Percentiles rank a stretch among this genome's conserved stretches.
These are phyloP conservation scores for Alopecurus myosuroides DNA, from an alignment of 176 grass and related monocot species.

Conservation along the genomic window DNA sequence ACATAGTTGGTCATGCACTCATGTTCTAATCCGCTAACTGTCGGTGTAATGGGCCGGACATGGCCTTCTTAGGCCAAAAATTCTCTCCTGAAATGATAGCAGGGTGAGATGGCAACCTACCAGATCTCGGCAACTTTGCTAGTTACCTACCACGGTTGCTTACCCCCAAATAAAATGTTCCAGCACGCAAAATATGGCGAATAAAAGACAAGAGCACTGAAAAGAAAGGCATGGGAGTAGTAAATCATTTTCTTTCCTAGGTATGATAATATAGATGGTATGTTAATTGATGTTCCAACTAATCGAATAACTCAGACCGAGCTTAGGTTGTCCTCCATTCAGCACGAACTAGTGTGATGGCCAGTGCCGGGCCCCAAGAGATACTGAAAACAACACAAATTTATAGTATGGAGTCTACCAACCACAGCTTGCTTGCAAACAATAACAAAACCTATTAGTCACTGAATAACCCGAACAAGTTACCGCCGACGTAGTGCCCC, in stretches of 20 bases:
- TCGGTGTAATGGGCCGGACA: background rate
- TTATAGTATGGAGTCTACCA: background rate
- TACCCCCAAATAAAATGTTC: background rate
- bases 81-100: background rate
- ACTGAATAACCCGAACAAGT: background rate
- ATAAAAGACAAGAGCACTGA: background rate
- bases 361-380: background rate
- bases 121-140: background rate
- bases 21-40: background rate
- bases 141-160: slow-evolving; percentile 16
- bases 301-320: background rate
- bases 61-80: background rate
- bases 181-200: background rate
- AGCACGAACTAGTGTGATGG: background rate
- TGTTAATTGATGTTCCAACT: background rate
- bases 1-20: background rate
- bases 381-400: slow-evolving; percentile 1
- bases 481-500: background rate
- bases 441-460: slow-evolving; percentile 1
- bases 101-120: slow-evolving; percentile 15
- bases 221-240: background rate
- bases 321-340: background rate
- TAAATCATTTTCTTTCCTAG: background rate
- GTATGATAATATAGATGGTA: background rate
- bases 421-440: slow-evolving; percentile 3